Evolutionary conservation across 78 protist genomes (phyloP), one percentile per base, ranked within the genome.

Genomic region (Chrysochromulina parva): DNA sequence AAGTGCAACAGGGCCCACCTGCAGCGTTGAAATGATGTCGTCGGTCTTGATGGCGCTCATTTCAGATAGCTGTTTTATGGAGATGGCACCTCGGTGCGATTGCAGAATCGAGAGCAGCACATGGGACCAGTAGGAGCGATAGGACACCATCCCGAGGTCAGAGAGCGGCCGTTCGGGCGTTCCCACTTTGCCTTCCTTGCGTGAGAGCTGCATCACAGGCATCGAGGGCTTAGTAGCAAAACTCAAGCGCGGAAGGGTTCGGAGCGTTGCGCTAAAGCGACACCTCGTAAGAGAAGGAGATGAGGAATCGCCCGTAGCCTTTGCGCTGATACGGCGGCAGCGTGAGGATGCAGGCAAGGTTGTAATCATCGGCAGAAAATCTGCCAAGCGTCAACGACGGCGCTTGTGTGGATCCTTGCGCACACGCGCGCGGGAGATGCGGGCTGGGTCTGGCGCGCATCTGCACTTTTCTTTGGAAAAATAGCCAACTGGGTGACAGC

Each of bases 91-190:
- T 7, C 19, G 59, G 60, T 48, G 85, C 54, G 50, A 19, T 14
- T 14, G 52, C 16, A 91, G 85, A 26, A 91, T 54, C 38, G 62
- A 71, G 50, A 91, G 84, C 14, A 91, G 85, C 69, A 69, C 87
- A 20, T 59, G 10, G 28, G 86, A 47, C 93, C 93, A 91, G 85
- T 85, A 91, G 54, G 86, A 69, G 71, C 74, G 50, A 92, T 96
- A 99, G 28, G 95, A 48, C 6, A 98, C 87, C 20, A 90, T 54
- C 26, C 99, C 99, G 3, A 99, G 92, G 74, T 99, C 99, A 0
- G 99, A 97, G 19, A 99, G 95, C 0, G 99, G 99, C 58, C 95
- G 94, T 91, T 99, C 99, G 1, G 99, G 99, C 38, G 98, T 90
- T 59, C 99, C 99, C 2, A 96, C 62, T 62, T 95, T 94, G 28